A percentile compares a stretch with the other conserved stretches of the same genome.
Conservation (phyloP, 2,329 filamentous ascomycete species). For the Sporothrix humicola region DNA sequence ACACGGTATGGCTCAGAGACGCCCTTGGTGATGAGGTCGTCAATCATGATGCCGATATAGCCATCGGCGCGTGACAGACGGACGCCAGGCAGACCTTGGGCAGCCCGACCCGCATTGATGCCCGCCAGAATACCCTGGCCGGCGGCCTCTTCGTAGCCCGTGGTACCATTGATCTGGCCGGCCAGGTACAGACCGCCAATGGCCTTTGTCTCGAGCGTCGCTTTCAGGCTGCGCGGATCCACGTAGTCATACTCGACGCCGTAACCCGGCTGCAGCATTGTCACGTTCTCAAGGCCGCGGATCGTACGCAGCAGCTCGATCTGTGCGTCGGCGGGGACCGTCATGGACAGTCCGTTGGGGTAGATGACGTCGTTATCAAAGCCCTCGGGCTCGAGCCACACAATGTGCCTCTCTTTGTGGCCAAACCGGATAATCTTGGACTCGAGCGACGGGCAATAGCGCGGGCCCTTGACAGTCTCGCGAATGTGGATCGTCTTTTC, state of each 20-base stretch:
- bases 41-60: conserved; percentile 98
- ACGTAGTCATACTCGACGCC: conserved; percentile 99
- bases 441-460: conserved; percentile 95
- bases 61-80: conserved; percentile 81
- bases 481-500: conserved; percentile 96
- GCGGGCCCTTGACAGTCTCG: conserved; percentile 89
- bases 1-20: conserved; percentile 97
- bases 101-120: conserved; percentile 87
- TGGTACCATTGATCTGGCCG: conserved; percentile 97
- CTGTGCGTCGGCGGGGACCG: conserved; percentile 86
- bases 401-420: conserved; percentile 79
- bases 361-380: conserved; percentile 90
- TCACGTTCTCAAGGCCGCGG: conserved; percentile 82
- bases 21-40: conserved; percentile 95
- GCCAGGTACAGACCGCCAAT: conserved; percentile 89
- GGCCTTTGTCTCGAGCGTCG: conserved; percentile 92
- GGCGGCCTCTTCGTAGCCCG: conserved; percentile 96
- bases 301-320: conserved; percentile 85
- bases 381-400: conserved; percentile 97
- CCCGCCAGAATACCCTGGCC: conserved; percentile 92
- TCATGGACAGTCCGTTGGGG: conserved; percentile 97
- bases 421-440: conserved; percentile 90
- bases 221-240: conserved; percentile 83
- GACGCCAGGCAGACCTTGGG: conserved; percentile 68
- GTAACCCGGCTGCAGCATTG: conserved; percentile 93